A percentile compares a stretch with the other conserved stretches of the same genome.
phyloP scores from a whole-genome alignment of 257 asterid species.

The Salvia splendens region DNA sequence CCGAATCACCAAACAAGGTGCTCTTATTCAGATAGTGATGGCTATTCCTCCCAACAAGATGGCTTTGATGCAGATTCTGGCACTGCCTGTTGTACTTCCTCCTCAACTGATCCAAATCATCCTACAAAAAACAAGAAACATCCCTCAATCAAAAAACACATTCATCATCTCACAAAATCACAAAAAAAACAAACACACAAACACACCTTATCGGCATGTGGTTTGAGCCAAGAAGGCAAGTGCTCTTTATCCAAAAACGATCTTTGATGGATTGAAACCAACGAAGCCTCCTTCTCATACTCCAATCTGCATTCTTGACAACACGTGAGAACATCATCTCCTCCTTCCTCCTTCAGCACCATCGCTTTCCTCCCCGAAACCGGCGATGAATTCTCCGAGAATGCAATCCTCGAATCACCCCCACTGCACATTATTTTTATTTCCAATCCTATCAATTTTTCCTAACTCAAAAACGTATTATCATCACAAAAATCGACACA shows the following conservation, averaged over 20 bases:
- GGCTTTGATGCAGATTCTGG: slow-evolving; percentile 57
- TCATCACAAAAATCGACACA: too few relatives aligned
- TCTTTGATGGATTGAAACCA: slow-evolving; percentile 41
- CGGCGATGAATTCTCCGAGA: slow-evolving; percentile 44
- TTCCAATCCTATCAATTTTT: too few relatives aligned
- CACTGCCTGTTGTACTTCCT: slow-evolving; percentile 73
- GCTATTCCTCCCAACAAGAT: slow-evolving; percentile 47
- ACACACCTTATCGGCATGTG: slow-evolving; percentile 54
- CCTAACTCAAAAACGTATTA: too few relatives aligned
- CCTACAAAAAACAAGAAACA: slow-evolving; percentile 38
- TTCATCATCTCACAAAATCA: too few relatives aligned
- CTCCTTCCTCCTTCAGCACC: slow-evolving; percentile 45
- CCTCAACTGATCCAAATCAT: slow-evolving; percentile 55
- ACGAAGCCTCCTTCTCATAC: slow-evolving; percentile 63
- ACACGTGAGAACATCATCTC: slow-evolving; percentile 50
- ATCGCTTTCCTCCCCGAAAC: slow-evolving; percentile 45
- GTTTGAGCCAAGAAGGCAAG: slow-evolving; percentile 73
- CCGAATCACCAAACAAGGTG: slow-evolving; percentile 43
- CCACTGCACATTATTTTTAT: slow-evolving; percentile 38
- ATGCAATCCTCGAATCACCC: slow-evolving; percentile 45
- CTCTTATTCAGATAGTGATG: slow-evolving; percentile 35
- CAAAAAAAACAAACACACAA: not conserved
- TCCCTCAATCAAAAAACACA: not conserved
- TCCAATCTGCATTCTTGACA: slow-evolving; percentile 70
- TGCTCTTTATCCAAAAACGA: slow-evolving; percentile 39